Conservation (phyloP, 1,284 basidiomycete genomes). For the Pyrrhoderma lamaoense region DNA sequence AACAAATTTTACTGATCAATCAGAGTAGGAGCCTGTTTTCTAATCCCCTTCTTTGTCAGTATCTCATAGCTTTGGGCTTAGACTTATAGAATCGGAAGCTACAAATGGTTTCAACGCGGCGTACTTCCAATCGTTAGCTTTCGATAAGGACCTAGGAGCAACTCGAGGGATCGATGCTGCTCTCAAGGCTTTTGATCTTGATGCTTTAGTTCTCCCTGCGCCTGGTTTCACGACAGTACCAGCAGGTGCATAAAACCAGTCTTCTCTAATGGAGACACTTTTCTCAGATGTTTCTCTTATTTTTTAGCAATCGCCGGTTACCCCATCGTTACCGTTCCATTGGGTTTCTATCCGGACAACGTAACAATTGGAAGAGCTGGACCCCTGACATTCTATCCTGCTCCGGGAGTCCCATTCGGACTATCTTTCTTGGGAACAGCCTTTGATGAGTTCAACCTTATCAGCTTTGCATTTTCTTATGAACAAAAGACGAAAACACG, state of each 20-base stretch:
- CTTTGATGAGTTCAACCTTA: slow-evolving; percentile 52
- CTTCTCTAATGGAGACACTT: background rate
- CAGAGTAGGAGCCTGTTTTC: slow-evolving; percentile 27
- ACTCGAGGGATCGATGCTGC: slow-evolving; percentile 54
- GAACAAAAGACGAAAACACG: slow-evolving; percentile 57
- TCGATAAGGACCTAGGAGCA: slow-evolving; percentile 44
- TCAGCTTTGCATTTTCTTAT: slow-evolving; percentile 57
- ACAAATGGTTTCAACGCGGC: slow-evolving; percentile 40
- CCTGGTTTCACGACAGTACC: slow-evolving; percentile 40
- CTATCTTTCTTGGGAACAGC: slow-evolving; percentile 58
- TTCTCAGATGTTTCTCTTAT: slow-evolving; percentile 12
- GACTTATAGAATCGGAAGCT: slow-evolving; percentile 42
- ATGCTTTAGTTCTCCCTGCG: slow-evolving; percentile 52
- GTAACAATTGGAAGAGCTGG: slow-evolving; percentile 34
- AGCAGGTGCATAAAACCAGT: slow-evolving; percentile 25
- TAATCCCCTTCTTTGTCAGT: background rate
- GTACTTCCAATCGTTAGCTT: slow-evolving; percentile 43
- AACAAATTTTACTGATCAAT: slow-evolving; percentile 40
- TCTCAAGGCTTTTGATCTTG: slow-evolving; percentile 41
- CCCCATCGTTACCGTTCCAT: slow-evolving; percentile 43
- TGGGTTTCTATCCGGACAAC: slow-evolving; percentile 24
- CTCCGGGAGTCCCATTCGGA: slow-evolving; percentile 56
- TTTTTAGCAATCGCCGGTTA: slow-evolving; percentile 48
- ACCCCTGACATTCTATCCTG: slow-evolving; percentile 42
- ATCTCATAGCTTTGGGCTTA: slow-evolving; percentile 19